Evolutionary conservation across 2,329 filamentous ascomycete species (phyloP), one percentile per base, ranked within the genome.

Genomic region (Cytospora leucostoma): DNA sequence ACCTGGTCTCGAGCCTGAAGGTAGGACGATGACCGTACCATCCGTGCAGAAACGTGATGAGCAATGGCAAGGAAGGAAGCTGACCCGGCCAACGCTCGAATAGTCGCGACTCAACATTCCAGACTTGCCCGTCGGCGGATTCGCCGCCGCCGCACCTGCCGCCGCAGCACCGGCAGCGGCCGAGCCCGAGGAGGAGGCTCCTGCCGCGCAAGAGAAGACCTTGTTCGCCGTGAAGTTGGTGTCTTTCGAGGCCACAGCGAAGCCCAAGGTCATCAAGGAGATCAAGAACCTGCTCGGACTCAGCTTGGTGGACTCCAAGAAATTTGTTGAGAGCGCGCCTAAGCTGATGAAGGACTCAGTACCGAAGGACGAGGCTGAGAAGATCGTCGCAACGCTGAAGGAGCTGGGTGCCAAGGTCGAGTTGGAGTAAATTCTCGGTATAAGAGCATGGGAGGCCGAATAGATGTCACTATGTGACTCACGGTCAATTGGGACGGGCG

Each of bases 221-320:
- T 86, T 99, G 67, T 99, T 99, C 85, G 97, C 90, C 77, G 80
- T 99, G 69, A 98, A 97, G 83, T 88, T 99, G 67, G 85, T 91
- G 78, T 90, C 89, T 40, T 96, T 98, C 76, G 96, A 99, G 59
- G 84, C 93, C 34, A 84, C 80, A 57, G 82, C 94, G 68, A 99
- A 99, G 84, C 93, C 96, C 73, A 99, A 99, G 90, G 84, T 99
- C 73, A 99, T 99, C 85, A 99, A 99, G 87, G 95, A 99, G 83
- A 86, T 99, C 82, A 99, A 99, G 88, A 88, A 87, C 74, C 84
- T 99, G 87, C 83, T 99, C 66, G 95, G 95, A 51, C 80, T 99
- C 75, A 96, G 91, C 76, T 85, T 99, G 82, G 96, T 99, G 71
- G 95, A 99, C 80, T 96, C 92, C 81, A 99, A 99, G 90, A 99